phyloP scores from a whole-genome alignment of 148 eudicot genomes.

The Chenopodium album region DNA sequence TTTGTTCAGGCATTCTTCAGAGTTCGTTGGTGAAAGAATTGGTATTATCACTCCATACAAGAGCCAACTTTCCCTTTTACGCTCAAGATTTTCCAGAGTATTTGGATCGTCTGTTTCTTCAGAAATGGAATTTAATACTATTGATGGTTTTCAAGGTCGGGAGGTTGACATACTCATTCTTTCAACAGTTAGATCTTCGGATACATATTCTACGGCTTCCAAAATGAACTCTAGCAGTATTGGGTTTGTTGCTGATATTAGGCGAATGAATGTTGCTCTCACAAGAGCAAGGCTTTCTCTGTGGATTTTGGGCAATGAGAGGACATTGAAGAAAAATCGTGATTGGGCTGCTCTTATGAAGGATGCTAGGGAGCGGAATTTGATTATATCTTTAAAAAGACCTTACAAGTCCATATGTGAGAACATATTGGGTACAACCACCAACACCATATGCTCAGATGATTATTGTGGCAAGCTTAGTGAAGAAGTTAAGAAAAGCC shows the following conservation, averaged over 20 bases:
- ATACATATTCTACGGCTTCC: slow-evolving; percentile 34
- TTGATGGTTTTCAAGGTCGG: slow-evolving; percentile 98
- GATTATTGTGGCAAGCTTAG: slow-evolving; percentile 25
- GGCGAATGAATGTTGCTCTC: slow-evolving; percentile 98
- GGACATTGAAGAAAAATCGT: slow-evolving; percentile 67
- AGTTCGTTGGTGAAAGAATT: slow-evolving; percentile 79
- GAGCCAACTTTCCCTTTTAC: slow-evolving; percentile 78
- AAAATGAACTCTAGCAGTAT: slow-evolving; percentile 49
- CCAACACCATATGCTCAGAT: slow-evolving; percentile 30
- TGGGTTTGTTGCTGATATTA: slow-evolving; percentile 97
- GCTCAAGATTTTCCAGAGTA: slow-evolving; percentile 75
- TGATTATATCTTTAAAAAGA: slow-evolving; percentile 54
- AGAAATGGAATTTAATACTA: slow-evolving; percentile 93
- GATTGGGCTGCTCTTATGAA: slow-evolving; percentile 90
- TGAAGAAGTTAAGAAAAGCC: slow-evolving; percentile 36
- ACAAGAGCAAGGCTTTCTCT: slow-evolving; percentile 90
- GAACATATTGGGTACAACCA: slow-evolving; percentile 30
- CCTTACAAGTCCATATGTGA: slow-evolving; percentile 61
- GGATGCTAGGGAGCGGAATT: slow-evolving; percentile 76
- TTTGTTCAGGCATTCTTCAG: slow-evolving; percentile 67
- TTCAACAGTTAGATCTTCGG: slow-evolving; percentile 86
- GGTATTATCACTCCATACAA: slow-evolving; percentile 96
- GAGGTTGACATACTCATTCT: slow-evolving; percentile 92
- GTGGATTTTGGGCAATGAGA: slow-evolving; percentile 90
- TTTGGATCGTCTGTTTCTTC: slow-evolving; percentile 85